phyloP scores from a whole-genome alignment of 768 basidiomycete species.

The Psilocybe cyanescens region DNA sequence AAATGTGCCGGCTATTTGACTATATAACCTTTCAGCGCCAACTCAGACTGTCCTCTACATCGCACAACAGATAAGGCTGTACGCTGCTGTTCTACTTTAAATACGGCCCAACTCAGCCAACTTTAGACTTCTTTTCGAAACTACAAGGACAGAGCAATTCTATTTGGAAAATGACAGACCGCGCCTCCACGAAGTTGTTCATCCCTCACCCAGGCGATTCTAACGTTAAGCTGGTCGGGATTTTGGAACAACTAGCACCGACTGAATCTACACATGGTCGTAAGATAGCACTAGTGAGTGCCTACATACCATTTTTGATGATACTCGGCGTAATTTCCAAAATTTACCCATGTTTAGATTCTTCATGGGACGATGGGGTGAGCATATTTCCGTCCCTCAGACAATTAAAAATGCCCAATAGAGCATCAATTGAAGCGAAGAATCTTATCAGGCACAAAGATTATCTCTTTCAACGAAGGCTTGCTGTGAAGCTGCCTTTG shows the following conservation, averaged over 20 bases:
- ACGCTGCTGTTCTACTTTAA: background rate
- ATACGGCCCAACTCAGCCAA: background rate
- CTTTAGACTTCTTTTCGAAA: background rate
- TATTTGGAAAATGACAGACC: slow-evolving; percentile 28
- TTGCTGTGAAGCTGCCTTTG: slow-evolving; percentile 64
- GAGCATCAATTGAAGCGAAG: slow-evolving; percentile 24
- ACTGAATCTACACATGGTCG: slow-evolving; percentile 54
- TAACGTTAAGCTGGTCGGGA: slow-evolving; percentile 52
- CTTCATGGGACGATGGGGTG: slow-evolving; percentile 83
- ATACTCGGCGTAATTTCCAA: background rate
- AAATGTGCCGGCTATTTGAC: slow-evolving; percentile 2
- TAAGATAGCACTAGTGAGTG: slow-evolving; percentile 67
- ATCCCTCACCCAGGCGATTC: slow-evolving; percentile 55
- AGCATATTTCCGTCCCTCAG: slow-evolving; percentile 34
- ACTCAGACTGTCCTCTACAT: background rate
- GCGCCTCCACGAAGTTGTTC: slow-evolving; percentile 49
- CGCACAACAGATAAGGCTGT: background rate
- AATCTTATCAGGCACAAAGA: slow-evolving; percentile 70
- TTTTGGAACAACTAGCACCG: slow-evolving; percentile 63
- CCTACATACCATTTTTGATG: slow-evolving; percentile 2
- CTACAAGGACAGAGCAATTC: background rate
- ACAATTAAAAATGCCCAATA: slow-evolving; percentile 16
- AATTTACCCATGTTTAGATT: slow-evolving; percentile 48
- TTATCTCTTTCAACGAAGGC: slow-evolving; percentile 78
- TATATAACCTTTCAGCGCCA: slow-evolving; percentile 1